phyloP scores from a whole-genome alignment of 2,329 filamentous ascomycete species.

The Dactylonectria estremocensis region DNA sequence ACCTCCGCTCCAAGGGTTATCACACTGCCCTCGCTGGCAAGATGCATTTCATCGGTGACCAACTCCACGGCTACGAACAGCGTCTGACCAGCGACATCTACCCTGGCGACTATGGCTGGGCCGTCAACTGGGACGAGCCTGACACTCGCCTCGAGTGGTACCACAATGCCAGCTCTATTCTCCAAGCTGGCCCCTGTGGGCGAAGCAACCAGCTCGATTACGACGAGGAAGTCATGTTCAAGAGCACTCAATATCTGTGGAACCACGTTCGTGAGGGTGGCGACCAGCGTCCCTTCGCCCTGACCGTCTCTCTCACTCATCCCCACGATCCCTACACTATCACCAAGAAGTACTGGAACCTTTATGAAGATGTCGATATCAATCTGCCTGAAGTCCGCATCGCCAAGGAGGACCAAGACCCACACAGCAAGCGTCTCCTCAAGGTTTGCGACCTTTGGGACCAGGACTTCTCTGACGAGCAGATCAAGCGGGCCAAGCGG shows the following conservation, averaged over 20 bases:
- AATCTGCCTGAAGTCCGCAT: slow-evolving; percentile 84
- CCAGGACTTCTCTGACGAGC: slow-evolving; percentile 85
- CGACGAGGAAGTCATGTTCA: slow-evolving; percentile 96
- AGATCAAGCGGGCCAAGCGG: slow-evolving; percentile 86
- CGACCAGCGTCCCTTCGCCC: slow-evolving; percentile 82
- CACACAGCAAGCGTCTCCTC: slow-evolving; percentile 88
- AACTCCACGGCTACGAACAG: slow-evolving; percentile 94
- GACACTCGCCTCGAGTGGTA: slow-evolving; percentile 92
- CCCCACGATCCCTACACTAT: slow-evolving; percentile 97
- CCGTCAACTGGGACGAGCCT: slow-evolving; percentile 95
- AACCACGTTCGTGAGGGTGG: slow-evolving; percentile 88
- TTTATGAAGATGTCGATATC: slow-evolving; percentile 92
- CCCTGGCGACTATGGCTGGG: slow-evolving; percentile 94
- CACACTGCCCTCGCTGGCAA: slow-evolving; percentile 93
- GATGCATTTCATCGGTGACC: slow-evolving; percentile 98
- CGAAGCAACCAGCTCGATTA: slow-evolving; percentile 96
- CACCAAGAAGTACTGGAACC: slow-evolving; percentile 92
- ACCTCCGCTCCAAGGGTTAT: slow-evolving; percentile 87
- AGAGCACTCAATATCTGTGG: slow-evolving; percentile 90
- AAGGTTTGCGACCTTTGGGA: slow-evolving; percentile 91
- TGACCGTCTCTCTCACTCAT: slow-evolving; percentile 95
- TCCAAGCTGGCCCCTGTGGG: slow-evolving; percentile 90
- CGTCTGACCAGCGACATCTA: slow-evolving; percentile 96
- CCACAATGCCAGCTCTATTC: slow-evolving; percentile 94
- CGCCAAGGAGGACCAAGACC: slow-evolving; percentile 84